Evolutionary conservation across 2,329 filamentous ascomycete genomes (phyloP), one percentile per base, ranked within the genome.

Genomic region (Calonectria pauciramosa): DNA sequence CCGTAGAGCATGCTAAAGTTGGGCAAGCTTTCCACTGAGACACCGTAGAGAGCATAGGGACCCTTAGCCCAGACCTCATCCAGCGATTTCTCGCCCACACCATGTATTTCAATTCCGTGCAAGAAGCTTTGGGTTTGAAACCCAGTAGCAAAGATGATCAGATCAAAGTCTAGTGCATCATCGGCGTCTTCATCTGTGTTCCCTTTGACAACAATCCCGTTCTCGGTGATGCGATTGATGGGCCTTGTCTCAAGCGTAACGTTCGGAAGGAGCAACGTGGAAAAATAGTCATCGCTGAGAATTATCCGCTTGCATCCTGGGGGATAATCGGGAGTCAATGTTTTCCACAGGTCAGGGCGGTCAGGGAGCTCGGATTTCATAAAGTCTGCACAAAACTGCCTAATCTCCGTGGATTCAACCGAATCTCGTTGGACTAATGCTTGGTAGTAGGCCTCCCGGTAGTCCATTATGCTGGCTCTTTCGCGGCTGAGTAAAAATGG

Each of bases 1-100:
- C 69, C 69, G n/a, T 71, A 71, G 16, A 71, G 69, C 69, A 71
- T 71, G 30, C 44, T 18, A 20, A 66, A 71, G 36, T 71, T 71
- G 1, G 69, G 69, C 5, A 71, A 20, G 20, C 49, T 36, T 26
- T 71, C 69, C 10, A 49, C 69, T 0, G 59, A 26, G 3, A 71
- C 49, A 20, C 69, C 69, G 23, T 71, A 66, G 2, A 65, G 60
- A 16, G 69, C 69, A 26, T 30, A 44, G 20, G 69, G 47, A 2
- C 60, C 69, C 34, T 34, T 54, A 20, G 30, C 32, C 69, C 69
- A 71, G 5, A 71, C 59, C 23, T 65, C 23, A 13, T 44, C 44
- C 20, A 71, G 14, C 2, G 69, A 36, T n/a, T 36, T 28, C 10
- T 47, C 38, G 9, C 34, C 36, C 28, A 54, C 60, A 5, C 69